Base-by-base conservation (phyloP, 2,329 filamentous ascomycete genomes). In the Xylaria sp. region DNA sequence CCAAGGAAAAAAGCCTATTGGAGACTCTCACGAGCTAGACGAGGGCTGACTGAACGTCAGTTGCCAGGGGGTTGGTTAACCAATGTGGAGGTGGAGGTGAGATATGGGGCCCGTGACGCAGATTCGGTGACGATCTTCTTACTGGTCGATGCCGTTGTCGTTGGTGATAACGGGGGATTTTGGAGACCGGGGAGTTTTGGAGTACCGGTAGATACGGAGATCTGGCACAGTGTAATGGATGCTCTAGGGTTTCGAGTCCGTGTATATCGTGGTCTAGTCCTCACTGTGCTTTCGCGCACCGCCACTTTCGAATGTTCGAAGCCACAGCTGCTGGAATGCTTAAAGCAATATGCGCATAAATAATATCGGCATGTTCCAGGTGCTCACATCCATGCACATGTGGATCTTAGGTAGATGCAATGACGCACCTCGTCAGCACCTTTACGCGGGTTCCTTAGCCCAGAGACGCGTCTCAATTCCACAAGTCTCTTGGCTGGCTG, bases 71-170 rank as follows among this genome's bases (percentile, higher is more conserved):
- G 2, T 46, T 10, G 18, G 10, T 33, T 52, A 8, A 43, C 25
- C 25, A 56, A 64, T 54, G 36, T 12, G n/a, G 56, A 60, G 56
- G 49, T 28, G 15, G 41, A 46, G 20, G 25, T 52, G 18, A 20
- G 31, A 63, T 54, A 62, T 51, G 57, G 58, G 28, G 25, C 57
- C 52, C 15, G 57, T 65, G 58, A 65, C 39, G 49, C 58, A 62
- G 54, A 31, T 23, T 48, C 25, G 56, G 58, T 36, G 65, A 49
- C 66, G 31, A 66, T 63, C 62, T 41, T 46, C n/a, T 60, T 28
- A 6, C 10, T 20, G 46, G 46, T n/a, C 46, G 46, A 46, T 41
- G 13, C 31, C 15, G 54, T 46, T 51, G 43, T 61, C 25, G 33
- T 61, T 54, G 41, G 36, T 28, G 55, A 57, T 64, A 41, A 46